A percentile compares a stretch with the other conserved stretches of the same genome.
phyloP scores from a whole-genome alignment of 108 stramenopile genomes.

The Mayamaea pseudoterrestris region DNA sequence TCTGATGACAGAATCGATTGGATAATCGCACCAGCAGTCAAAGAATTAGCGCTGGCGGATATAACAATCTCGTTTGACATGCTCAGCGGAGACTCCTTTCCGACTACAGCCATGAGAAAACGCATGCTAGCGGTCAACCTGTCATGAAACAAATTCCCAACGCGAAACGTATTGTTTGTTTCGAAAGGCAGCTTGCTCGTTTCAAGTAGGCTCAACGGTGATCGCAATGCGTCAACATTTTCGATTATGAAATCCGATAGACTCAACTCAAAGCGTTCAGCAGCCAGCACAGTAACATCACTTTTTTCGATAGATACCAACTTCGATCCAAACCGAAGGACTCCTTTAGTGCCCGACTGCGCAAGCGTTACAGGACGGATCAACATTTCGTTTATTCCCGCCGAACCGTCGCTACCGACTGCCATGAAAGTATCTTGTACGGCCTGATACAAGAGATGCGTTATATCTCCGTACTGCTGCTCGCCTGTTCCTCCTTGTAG shows the following conservation, averaged over 20 bases:
- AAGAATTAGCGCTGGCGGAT: no score
- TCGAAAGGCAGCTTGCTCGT: no score
- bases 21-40: no score
- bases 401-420: conserved; percentile 17
- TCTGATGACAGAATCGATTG: no score
- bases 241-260: conserved; percentile 21
- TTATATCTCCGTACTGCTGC: conserved; percentile 40
- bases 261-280: conserved; percentile 13
- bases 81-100: no score
- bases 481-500: conserved; percentile 17
- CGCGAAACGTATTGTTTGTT: no score
- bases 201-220: neutral
- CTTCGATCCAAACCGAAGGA: conserved; percentile 8
- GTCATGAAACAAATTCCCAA: no score
- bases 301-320: conserved; percentile 8
- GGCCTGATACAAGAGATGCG: conserved; percentile 15
- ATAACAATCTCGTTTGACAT: no score
- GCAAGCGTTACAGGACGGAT: conserved; percentile 35
- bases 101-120: no score
- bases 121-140: no score
- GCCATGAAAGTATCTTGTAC: conserved; percentile 21
- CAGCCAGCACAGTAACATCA: conserved; percentile 1
- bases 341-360: conserved; percentile 47
- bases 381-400: conserved; percentile 49
- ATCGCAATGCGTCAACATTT: conserved; percentile 19